phyloP scores from a whole-genome alignment of 352 stramenopile species.

The Globisporangium cylindrosporum region DNA sequence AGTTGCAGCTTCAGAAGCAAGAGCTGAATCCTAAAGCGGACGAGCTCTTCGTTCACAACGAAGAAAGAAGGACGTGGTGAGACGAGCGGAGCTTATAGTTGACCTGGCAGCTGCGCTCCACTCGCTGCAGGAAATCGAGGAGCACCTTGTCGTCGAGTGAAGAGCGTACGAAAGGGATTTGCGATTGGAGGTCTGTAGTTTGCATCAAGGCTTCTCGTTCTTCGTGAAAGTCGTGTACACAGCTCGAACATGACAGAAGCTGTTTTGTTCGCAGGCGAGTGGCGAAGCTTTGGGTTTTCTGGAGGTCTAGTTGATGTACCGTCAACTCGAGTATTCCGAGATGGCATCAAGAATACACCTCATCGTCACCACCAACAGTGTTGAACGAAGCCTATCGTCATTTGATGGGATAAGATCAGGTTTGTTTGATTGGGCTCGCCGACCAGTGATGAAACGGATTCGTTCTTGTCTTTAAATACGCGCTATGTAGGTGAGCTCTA shows the following conservation, averaged over 20 bases:
- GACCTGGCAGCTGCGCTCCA: not conserved
- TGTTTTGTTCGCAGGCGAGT: no score
- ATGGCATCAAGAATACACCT: not conserved
- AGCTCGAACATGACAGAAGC: no score
- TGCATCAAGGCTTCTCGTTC: no score
- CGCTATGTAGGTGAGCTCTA: not conserved
- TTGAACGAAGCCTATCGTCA: not conserved
- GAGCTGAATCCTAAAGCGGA: slow-evolving; percentile 39
- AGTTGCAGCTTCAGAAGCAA: slow-evolving; percentile 26
- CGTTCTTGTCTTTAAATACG: not conserved
- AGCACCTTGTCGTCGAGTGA: not conserved
- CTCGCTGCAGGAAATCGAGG: not conserved
- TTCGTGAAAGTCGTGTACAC: no score
- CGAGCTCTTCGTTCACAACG: slow-evolving; percentile 31
- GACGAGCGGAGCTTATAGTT: not conserved
- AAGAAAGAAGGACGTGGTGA: slow-evolving; percentile 16
- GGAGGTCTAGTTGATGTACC: not conserved
- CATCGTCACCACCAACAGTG: not conserved
- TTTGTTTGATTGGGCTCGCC: not conserved
- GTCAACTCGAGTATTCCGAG: no score
- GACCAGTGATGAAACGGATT: not conserved
- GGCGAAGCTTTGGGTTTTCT: no score
- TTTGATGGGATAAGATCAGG: not conserved
- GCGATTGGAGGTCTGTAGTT: not conserved
- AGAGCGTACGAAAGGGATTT: not conserved